Base-by-base conservation (phyloP, 129 eudicot genomes). In the Artemisia tridentata region DNA sequence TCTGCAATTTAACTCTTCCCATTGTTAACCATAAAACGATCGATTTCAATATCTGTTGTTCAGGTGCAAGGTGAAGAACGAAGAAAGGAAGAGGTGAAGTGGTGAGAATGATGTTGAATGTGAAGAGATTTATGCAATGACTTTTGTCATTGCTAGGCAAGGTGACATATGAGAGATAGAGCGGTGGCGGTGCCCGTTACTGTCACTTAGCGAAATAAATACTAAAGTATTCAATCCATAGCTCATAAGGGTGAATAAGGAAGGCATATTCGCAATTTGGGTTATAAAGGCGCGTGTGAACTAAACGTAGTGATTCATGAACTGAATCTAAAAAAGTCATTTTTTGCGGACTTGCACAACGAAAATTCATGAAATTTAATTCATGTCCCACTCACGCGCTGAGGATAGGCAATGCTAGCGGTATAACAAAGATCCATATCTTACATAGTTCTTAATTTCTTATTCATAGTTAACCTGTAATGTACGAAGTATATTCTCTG, bases 1-100 rank as follows among this genome's bases (percentile, higher is more conserved):
- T 90, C 70, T 90, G 89, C 34, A 90, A 73, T 71, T 90, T 90
- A 71, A 90, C 95, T 75, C 95, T 87, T 59, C 97, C 97, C 95
- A 87, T 73, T 77, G 48, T 65, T 63, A 70, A 62, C 53, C 71
- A 6, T 41, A 47, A 63, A 63, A 51, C 17, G 72, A 70, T 29
- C 20, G 0, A 70, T 45, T 63, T 77, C 48, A 60, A 19, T 47
- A 43, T 34, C n/a, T 38, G 64, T 60, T 16, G 53, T 59, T 48
- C 53, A 65, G 50, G 72, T 53, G 59, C 75, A 56, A 57, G 17
- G 61, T 52, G 49, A 65, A 41, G 51, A 63, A 46, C 13, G 12
- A 47, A 68, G 64, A 62, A 68, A 19, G 55, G 75, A 76, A 77
- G 80, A 77, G 75, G 71, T 63, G 67, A 71, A 52, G 55, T 11